A percentile compares a stretch with the other conserved stretches of the same genome.
Evolutionary conservation across 2,329 filamentous ascomycete species (phyloP).

Genomic region (Stachybotrys chartarum): DNA sequence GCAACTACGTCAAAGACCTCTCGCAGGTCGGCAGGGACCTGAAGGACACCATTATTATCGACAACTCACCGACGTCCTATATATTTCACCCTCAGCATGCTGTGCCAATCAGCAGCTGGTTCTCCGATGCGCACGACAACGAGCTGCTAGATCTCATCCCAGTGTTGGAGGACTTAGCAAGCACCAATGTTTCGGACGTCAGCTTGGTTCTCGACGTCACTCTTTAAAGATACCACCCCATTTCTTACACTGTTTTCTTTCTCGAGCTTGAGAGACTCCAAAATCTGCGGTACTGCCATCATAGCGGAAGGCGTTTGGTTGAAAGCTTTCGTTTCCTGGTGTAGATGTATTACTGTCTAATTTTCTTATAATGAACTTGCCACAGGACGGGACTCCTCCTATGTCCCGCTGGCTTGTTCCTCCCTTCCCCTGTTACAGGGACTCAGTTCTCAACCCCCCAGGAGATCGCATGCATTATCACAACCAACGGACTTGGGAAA

Average conservation of each 20-base stretch:
- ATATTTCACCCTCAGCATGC: conserved; percentile 99
- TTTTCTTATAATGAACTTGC: conserved; percentile 34
- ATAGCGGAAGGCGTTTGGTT: conserved; percentile 52
- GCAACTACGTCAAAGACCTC: conserved; percentile 98
- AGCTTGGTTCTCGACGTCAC: conserved; percentile 94
- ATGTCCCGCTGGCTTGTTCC: neutral
- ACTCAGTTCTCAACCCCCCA: neutral
- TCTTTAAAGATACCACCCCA: conserved; percentile 42
- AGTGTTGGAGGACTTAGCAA: conserved; percentile 93
- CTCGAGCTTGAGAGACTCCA: conserved; percentile 23
- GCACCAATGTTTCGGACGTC: conserved; percentile 83
- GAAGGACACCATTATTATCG: conserved; percentile 97
- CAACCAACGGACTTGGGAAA: neutral
- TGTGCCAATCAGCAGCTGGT: conserved; percentile 99
- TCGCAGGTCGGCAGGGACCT: conserved; percentile 95
- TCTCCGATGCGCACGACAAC: conserved; percentile 98
- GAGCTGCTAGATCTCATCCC: conserved; percentile 96
- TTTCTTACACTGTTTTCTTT: conserved; percentile 17
- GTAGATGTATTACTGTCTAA: conserved; percentile 46
- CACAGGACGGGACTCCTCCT: neutral
- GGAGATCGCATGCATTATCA: neutral
- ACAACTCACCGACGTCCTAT: conserved; percentile 98
- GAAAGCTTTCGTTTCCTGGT: conserved; percentile 38
- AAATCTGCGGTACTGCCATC: conserved; percentile 31
- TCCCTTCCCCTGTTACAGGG: neutral